Evolutionary conservation across 2,329 filamentous ascomycete species (phyloP), one percentile per base, ranked within the genome.

Genomic region (Eurotiales sp.): DNA sequence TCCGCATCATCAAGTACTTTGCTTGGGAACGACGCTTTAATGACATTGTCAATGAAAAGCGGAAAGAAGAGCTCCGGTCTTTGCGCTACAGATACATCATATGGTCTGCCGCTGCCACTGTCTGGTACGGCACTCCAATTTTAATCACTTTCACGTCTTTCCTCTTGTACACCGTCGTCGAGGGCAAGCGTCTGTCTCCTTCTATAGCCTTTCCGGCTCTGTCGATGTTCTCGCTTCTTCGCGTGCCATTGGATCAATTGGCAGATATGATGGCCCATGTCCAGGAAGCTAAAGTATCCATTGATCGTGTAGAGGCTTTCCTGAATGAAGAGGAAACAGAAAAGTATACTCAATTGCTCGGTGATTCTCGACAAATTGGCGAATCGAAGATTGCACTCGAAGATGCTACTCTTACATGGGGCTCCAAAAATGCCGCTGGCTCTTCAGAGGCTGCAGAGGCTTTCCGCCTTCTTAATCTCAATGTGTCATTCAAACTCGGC

Each of bases 261-360:
- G 93, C 93, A 46, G 93, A 99, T 70, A 99, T 99, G 93, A 87
- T 97, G 64, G 93, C 93, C 10, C 93, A 97, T 72, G 91, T 99
- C 3, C 90, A 96, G 72, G 93, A 99, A 71, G 89, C 91, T 21
- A 95, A 95, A 73, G 92, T 99, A 17, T 99, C 93, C 0, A 85
- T 99, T 46, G 91, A 96, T 64, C 91, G 93, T 76, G 89, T 99
- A 7, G 92, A 99, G 64, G 88, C 95, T 61, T 99, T 96, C 62
- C 72, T 99, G 37, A 85, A 80, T 52, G 93, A 99, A 66, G 90
- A 93, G 7, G 93, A 99, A 73, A 99, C 93, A 0, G 90, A 95
- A 53, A 99, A 99, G 69, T 97, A 96, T 65, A 77, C 82, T 32
- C 93, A 97, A 65, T 79, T 99, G 1, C 82, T 85, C 11, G 75